Base-by-base conservation (phyloP, 2,329 filamentous ascomycete genomes). In the Claviceps maximensis region DNA sequence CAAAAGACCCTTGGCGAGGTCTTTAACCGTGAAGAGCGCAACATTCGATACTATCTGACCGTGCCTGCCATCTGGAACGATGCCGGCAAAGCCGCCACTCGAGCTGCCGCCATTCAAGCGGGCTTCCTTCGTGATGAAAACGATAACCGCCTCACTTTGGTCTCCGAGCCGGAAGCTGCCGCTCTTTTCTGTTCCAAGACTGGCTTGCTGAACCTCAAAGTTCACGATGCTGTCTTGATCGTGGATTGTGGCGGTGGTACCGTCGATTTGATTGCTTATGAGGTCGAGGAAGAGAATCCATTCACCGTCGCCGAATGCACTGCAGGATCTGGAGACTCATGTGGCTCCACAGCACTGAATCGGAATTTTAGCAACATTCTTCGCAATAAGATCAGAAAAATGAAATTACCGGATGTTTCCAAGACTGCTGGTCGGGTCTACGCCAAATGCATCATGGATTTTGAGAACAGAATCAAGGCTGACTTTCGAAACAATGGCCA, bases 41-140 rank as follows among this genome's bases (percentile, higher is more conserved):
- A 97, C 69, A 98, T 97, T 62, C 82, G 89, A 61, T 97, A 97
- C 72, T 97, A 96, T 69, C 76, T 98, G 61, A 98, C 93, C 2
- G 93, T 98, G n/a, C 93, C 93, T 21, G 93, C 93, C 61, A 97
- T 98, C 61, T 97, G 93, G 93, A 97, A 97, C 69, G 93, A 97
- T 73, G 91, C 93, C 47, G 93, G 90, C 61, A 98, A 98, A 74
- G 93, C 93, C 54, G 93, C 93, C 41, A 97, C 93, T 15, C 83
- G 93, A 73, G 88, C 90, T 17, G 93, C 93, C 25, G 93, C 93
- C 59, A 95, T 97, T 60, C 91, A 97, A 71, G 93, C 93, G 56
- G 93, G 93, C 47, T 97, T 96, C 76, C 77, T 97, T 53, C 85
- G 91, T 55, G 93, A 97, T 65, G 91, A 97, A 72, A 96, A 97